These are phyloP conservation scores for Porpolomopsis calyptriformis DNA, from an alignment of 768 basidiomycete species.

Conservation along the genomic window DNA sequence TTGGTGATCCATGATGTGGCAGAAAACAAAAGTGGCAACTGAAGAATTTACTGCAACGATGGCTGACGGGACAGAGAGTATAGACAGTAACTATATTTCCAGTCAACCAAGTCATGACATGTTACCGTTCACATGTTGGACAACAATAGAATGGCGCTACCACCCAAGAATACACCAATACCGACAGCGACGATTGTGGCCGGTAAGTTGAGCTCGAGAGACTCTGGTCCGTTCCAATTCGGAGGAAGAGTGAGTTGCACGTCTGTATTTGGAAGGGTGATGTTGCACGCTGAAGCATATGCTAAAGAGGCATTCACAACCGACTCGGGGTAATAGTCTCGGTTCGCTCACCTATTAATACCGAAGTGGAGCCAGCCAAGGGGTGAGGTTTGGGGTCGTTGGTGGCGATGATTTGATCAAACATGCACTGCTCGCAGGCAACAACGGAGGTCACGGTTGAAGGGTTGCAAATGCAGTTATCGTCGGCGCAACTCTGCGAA, in stretches of 20 bases:
- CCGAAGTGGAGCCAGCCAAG: slow-evolving; percentile 46
- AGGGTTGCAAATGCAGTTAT: slow-evolving; percentile 44
- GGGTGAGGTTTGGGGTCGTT: slow-evolving; percentile 41
- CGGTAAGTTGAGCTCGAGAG: slow-evolving; percentile 35
- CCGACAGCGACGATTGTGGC: slow-evolving; percentile 32
- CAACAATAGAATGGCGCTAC: slow-evolving; percentile 39
- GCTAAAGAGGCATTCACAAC: slow-evolving; percentile 25
- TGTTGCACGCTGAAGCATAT: slow-evolving; percentile 45
- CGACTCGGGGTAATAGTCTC: slow-evolving; percentile 1
- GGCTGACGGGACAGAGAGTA: too few relatives aligned
- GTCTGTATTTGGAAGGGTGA: slow-evolving; percentile 28
- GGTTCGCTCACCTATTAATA: slow-evolving; percentile 40
- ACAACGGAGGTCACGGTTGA: slow-evolving; percentile 33
- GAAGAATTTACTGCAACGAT: too few relatives aligned
- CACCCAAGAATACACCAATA: slow-evolving; percentile 36
- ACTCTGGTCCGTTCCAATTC: slow-evolving; percentile 45
- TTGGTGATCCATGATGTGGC: too few relatives aligned
- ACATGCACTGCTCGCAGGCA: slow-evolving; percentile 60
- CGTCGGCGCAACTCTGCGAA: slow-evolving; percentile 18
- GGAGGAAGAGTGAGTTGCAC: slow-evolving; percentile 36
- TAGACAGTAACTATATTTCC: too few relatives aligned
- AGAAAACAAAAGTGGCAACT: too few relatives aligned
- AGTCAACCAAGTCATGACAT: too few relatives aligned
- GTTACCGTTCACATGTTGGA: slow-evolving; percentile 48
- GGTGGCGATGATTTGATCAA: slow-evolving; percentile 38